Percentiles rank a stretch among this genome's conserved stretches.
These are phyloP conservation scores for Filosporella fistucella DNA, from an alignment of 495 filamentous ascomycete species.

Conservation along the genomic window DNA sequence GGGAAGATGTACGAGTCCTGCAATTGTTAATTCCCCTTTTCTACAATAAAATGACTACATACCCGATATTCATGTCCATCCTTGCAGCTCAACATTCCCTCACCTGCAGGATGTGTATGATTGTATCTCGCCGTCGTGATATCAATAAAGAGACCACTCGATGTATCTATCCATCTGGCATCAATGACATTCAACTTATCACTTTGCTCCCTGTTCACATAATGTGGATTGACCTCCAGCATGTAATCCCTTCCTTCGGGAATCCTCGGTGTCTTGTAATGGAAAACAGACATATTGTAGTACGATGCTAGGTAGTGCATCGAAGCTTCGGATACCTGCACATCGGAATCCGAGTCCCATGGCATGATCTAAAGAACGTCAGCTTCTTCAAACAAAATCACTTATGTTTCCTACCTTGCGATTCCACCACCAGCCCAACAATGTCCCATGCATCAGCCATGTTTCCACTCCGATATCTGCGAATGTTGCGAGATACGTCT, in stretches of 20 bases:
- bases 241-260: slow-evolving; percentile 56
- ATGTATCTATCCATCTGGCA: slow-evolving; percentile 76
- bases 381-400: background rate
- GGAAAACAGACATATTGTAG: slow-evolving; percentile 62
- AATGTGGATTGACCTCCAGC: slow-evolving; percentile 75
- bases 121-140: slow-evolving; percentile 70
- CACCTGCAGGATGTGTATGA: slow-evolving; percentile 42
- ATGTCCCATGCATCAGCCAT: slow-evolving; percentile 84
- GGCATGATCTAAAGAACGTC: slow-evolving; percentile 50
- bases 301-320: slow-evolving; percentile 57
- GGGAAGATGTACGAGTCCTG: slow-evolving; percentile 37
- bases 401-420: slow-evolving; percentile 52
- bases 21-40: background rate
- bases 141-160: slow-evolving; percentile 79
- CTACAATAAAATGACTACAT: slow-evolving; percentile 8
- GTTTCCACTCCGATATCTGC: slow-evolving; percentile 63
- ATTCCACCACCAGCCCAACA: slow-evolving; percentile 94
- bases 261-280: slow-evolving; percentile 39
- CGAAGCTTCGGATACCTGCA: slow-evolving; percentile 64
- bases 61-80: slow-evolving; percentile 37
- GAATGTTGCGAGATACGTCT: slow-evolving; percentile 68
- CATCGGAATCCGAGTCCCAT: slow-evolving; percentile 88
- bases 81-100: slow-evolving; percentile 36
- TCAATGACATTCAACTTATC: slow-evolving; percentile 78
- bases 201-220: slow-evolving; percentile 51